phyloP scores from a whole-genome alignment of 495 filamentous ascomycete genomes.

The Aspergillus steynii region DNA sequence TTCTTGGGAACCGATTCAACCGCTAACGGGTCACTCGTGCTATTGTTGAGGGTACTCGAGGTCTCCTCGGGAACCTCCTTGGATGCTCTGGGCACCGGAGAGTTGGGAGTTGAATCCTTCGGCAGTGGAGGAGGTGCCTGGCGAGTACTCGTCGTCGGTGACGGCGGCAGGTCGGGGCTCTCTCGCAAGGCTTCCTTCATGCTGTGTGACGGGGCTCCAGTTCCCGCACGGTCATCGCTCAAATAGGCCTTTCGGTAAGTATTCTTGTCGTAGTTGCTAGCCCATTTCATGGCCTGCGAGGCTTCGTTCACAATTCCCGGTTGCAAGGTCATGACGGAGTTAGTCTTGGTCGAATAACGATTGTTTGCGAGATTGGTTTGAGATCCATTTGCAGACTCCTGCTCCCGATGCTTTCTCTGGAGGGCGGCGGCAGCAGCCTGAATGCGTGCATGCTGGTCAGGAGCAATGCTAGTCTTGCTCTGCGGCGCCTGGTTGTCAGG shows the following conservation, averaged over 20 bases:
- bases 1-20: slow-evolving; percentile 30
- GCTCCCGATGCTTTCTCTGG: slow-evolving; percentile 64
- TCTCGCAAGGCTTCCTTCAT: slow-evolving; percentile 13
- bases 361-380: slow-evolving; percentile 38
- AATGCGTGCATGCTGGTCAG: slow-evolving; percentile 90
- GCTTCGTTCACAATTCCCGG: slow-evolving; percentile 84
- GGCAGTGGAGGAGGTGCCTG: slow-evolving; percentile 32
- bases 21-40: slow-evolving; percentile 22
- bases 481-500: slow-evolving; percentile 50
- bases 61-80: slow-evolving; percentile 8
- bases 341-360: slow-evolving; percentile 67
- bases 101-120: slow-evolving; percentile 24
- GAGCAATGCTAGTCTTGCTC: slow-evolving; percentile 86
- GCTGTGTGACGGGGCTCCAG: slow-evolving; percentile 45
- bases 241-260: slow-evolving; percentile 80
- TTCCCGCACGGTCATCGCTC: slow-evolving; percentile 66
- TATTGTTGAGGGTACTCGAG: slow-evolving; percentile 12
- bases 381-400: slow-evolving; percentile 42
- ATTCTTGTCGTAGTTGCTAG: slow-evolving; percentile 71
- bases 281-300: slow-evolving; percentile 94
- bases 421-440: slow-evolving; percentile 84
- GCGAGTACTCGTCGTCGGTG: slow-evolving; percentile 24
- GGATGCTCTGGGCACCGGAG: slow-evolving; percentile 10
- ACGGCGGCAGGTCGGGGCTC: slow-evolving; percentile 11
- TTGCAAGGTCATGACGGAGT: slow-evolving; percentile 88